These are phyloP conservation scores for Platanus orientalis DNA, from an alignment of 164 flowering plant species.

Conservation along the genomic window DNA sequence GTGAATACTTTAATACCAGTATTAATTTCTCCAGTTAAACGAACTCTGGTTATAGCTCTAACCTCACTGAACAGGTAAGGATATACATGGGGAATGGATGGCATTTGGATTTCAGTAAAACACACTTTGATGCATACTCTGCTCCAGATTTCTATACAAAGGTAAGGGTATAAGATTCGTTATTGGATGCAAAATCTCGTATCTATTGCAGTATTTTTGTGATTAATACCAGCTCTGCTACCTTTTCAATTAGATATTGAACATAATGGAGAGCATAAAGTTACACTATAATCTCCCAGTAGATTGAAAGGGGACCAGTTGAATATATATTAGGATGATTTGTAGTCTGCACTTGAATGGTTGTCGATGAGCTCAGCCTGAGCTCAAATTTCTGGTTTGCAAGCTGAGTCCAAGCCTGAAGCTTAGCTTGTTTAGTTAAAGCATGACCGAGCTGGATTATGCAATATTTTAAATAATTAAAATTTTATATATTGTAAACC, in stretches of 20 bases:
- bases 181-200: neutral
- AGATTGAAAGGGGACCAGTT: neutral
- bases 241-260: neutral
- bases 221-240: neutral
- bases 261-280: neutral
- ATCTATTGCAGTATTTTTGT: neutral
- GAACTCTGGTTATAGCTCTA: slow-evolving; percentile 4
- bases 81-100: slow-evolving; percentile 52
- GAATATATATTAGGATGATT: no score
- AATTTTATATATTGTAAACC: no score
- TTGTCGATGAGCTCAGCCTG: no score
- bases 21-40: neutral
- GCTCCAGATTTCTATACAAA: slow-evolving; percentile 46
- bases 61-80: slow-evolving; percentile 26
- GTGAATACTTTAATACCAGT: neutral
- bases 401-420: no score
- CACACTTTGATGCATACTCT: slow-evolving; percentile 32
- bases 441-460: no score
- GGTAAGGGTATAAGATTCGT: slow-evolving; percentile 1
- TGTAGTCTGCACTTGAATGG: no score
- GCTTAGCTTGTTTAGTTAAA: no score
- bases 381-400: no score
- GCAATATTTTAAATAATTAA: no score
- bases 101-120: slow-evolving; percentile 34
- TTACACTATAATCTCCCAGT: neutral